Percentiles rank a stretch among this genome's conserved stretches.
Conservation (phyloP, 306 rosid genomes). For the Cotoneaster glaucophyllus region DNA sequence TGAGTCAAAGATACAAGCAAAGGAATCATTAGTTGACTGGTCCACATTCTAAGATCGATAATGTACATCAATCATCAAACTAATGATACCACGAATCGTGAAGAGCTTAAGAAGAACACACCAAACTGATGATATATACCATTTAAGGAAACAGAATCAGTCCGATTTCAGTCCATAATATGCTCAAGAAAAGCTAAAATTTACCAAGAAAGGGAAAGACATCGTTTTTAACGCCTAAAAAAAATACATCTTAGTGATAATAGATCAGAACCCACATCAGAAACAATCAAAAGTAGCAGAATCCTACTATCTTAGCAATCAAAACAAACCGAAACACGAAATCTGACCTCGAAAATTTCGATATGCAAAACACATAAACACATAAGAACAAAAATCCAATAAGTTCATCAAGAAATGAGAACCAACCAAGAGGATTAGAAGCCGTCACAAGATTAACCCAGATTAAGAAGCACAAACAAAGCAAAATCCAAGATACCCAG, state of each 20-base stretch:
- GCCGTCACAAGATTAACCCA: conserved; percentile 7
- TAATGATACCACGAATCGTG: neutral
- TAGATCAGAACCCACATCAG: conserved; percentile 17
- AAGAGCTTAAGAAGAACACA: neutral
- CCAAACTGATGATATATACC: neutral
- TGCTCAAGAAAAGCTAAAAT: neutral
- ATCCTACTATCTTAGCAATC: conserved; percentile 6
- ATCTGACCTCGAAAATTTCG: conserved; percentile 7
- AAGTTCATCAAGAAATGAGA: conserved; percentile 10
- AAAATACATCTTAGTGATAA: neutral
- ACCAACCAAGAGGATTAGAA: conserved; percentile 5
- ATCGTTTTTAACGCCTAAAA: neutral
- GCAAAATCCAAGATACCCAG: conserved; percentile 23
- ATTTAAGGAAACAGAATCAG: conserved; percentile 3
- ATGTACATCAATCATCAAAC: conserved; percentile 1
- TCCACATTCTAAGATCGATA: neutral
- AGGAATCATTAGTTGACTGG: neutral
- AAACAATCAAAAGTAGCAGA: conserved; percentile 8
- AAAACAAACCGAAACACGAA: conserved; percentile 3
- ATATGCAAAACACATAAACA: neutral
- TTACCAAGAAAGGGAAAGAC: neutral
- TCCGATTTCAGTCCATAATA: neutral
- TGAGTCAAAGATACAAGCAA: neutral
- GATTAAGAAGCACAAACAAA: neutral
- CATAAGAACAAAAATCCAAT: neutral